phyloP scores from a whole-genome alignment of 352 stramenopile species.

The Phytopythium litorale region DNA sequence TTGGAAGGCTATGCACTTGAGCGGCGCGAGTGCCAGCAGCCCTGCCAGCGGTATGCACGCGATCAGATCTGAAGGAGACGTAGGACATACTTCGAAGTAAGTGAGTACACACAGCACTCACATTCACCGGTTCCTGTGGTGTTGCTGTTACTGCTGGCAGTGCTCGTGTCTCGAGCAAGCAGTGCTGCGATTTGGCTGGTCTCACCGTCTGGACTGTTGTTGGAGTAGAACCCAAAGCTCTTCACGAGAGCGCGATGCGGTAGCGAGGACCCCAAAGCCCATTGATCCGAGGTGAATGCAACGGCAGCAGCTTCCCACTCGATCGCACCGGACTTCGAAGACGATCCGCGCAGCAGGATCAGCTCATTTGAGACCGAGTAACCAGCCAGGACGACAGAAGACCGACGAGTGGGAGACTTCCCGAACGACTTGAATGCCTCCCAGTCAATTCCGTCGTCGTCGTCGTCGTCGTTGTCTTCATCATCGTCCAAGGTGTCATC shows the following conservation, averaged over 20 bases:
- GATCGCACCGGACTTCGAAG: background rate
- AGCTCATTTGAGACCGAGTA: background rate
- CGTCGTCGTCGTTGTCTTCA: slow-evolving; percentile 25
- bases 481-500: slow-evolving; percentile 11
- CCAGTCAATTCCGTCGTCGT: slow-evolving; percentile 59
- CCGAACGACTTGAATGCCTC: slow-evolving; percentile 26
- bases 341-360: background rate
- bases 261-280: slow-evolving; percentile 7
- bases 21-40: background rate
- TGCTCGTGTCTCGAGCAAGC: background rate
- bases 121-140: background rate
- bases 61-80: background rate
- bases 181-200: background rate
- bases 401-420: background rate
- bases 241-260: slow-evolving; percentile 5
- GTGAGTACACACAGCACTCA: background rate
- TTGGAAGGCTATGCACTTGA: background rate
- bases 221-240: slow-evolving; percentile 38
- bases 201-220: background rate
- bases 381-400: background rate
- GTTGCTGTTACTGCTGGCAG: background rate
- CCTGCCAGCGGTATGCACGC: background rate
- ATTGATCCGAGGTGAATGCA: background rate
- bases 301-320: slow-evolving; percentile 17
- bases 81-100: no score